These are phyloP conservation scores for Globisporangium acanthophoron DNA, from an alignment of 352 stramenopile genomes.

Conservation along the genomic window DNA sequence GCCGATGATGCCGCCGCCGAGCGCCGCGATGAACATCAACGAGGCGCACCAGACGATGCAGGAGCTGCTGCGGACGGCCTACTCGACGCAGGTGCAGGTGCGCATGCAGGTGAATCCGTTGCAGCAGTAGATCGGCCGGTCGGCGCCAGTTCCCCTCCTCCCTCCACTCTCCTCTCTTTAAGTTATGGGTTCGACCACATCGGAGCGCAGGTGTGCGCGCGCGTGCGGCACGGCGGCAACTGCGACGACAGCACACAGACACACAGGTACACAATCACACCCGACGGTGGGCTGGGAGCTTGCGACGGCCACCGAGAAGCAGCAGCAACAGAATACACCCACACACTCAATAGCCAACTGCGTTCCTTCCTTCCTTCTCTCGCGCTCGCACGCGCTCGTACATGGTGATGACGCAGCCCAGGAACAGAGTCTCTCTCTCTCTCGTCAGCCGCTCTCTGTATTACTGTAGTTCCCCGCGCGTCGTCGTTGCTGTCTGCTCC, in stretches of 20 bases:
- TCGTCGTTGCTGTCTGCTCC: neutral
- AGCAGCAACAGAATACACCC: neutral
- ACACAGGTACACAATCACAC: neutral
- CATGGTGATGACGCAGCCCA: too few species aligned
- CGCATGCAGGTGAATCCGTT: slow-evolving; percentile 75
- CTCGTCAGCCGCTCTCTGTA: neutral
- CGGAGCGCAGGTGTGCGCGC: neutral
- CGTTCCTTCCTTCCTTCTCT: neutral
- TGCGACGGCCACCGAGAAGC: neutral
- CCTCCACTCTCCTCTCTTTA: slow-evolving; percentile 16
- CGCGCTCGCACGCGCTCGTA: too few species aligned
- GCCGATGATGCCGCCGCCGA: slow-evolving; percentile 21
- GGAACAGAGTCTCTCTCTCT: too few species aligned
- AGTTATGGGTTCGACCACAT: slow-evolving; percentile 28
- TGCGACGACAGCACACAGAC: neutral
- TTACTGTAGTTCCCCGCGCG: neutral
- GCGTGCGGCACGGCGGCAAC: neutral
- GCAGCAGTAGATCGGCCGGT: slow-evolving; percentile 16
- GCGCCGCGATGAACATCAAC: slow-evolving; percentile 48
- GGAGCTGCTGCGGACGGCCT: slow-evolving; percentile 75
- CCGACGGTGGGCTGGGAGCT: neutral
- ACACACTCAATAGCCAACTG: neutral
- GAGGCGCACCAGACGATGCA: slow-evolving; percentile 78
- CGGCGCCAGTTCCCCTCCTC: neutral
- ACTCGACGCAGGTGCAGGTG: slow-evolving; percentile 79